Evolutionary conservation across 805 yeast genomes (phyloP), one percentile per base, ranked within the genome.

Genomic region (Jamesozyma lodderae): DNA sequence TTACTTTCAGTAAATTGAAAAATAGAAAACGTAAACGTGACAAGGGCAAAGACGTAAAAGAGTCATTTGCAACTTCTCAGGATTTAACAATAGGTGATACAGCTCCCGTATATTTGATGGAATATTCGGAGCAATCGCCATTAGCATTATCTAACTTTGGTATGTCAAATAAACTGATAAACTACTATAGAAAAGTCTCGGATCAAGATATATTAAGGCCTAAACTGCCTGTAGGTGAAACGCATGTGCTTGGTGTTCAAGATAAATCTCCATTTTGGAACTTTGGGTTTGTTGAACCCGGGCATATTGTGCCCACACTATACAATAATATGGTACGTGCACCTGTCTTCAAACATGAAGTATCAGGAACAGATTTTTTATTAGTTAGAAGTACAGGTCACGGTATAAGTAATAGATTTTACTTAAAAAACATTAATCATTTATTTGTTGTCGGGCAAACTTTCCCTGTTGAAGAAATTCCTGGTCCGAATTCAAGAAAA

Each of bases 231-330:
- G 70, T 87, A 30, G 98, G 98, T 32, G 98, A 92, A 57, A 92
- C 97, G 0, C 92, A 84, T 62, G 95, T 92, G 3, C 67, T 92
- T 26, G 96, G 96, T n/a, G 84, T 85, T 1, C 95, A 88, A 56
- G 98, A 92, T 62, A 73, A 94, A 51, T 84, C 95, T 6, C 96
- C 98, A 10, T 92, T 92, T 57, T 92, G 98, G 97, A 92, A 88
- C 59, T 92, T 87, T 65, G 98, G 98, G 1, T 84, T 82, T 63
- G 97, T 92, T 6, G 95, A 86, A 33, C 84, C 87, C 3, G 98
- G 98, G 2, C 85, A 81, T 49, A 76, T 86, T 39, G 96, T 88
- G 3, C 97, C 97, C 1, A 84, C 98, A 0, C 64, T 90, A 33
- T 92, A 92, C 64, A 92, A 90, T 57, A 82, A 86, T 51, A 80